Percentiles rank a stretch among this genome's conserved stretches.
phyloP scores from a whole-genome alignment of 352 stramenopile species.

The Phytophthora rubi region DNA sequence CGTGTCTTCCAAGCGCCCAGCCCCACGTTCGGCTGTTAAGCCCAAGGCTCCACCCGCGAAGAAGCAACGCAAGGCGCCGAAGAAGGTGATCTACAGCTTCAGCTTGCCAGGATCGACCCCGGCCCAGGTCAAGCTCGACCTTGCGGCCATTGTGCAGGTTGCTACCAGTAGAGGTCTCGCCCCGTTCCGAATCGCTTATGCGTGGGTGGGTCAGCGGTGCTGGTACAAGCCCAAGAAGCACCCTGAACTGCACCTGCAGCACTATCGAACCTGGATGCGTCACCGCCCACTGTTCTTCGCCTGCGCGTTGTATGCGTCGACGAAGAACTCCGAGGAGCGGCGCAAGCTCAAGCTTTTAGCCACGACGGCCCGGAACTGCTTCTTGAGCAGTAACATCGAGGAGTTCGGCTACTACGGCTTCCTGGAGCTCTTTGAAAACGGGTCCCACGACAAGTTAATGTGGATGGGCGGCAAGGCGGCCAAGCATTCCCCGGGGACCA shows the following conservation, averaged over 20 bases:
- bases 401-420: neutral
- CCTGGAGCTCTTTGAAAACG: neutral
- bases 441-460: neutral
- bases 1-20: neutral
- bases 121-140: neutral
- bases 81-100: neutral
- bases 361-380: neutral
- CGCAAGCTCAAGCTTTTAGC: neutral
- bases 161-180: neutral
- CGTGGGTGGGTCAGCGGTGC: neutral
- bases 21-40: neutral
- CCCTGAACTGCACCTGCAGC: no score
- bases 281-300: neutral
- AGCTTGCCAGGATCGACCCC: neutral
- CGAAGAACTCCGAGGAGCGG: neutral
- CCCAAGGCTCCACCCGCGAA: neutral
- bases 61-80: neutral
- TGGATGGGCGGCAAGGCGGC: no score
- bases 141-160: neutral
- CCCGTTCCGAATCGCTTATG: neutral
- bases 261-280: neutral
- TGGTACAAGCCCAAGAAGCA: neutral
- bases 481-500: no score
- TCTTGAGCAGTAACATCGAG: neutral
- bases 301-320: neutral